Evolutionary conservation across 345 rosid genomes (phyloP).

Genomic region (Acer campestre): DNA sequence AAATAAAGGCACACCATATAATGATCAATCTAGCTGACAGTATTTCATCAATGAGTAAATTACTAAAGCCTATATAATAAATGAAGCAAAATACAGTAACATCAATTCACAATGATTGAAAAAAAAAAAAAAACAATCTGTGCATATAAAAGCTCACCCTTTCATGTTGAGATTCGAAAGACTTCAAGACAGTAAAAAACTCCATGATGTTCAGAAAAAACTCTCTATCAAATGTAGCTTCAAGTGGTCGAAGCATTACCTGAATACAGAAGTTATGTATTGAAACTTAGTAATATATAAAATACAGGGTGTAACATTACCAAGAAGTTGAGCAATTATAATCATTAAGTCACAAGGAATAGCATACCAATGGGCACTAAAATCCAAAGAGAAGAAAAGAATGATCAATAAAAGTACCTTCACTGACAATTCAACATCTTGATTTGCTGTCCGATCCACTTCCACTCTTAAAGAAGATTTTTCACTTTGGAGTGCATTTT

Average conservation of each 20-base stretch:
- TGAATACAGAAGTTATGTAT: conserved; percentile 31
- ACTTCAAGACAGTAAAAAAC: conserved; percentile 50
- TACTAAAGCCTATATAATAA: neutral
- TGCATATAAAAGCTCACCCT: conserved; percentile 58
- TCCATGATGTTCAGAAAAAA: conserved; percentile 45
- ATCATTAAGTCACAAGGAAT: neutral
- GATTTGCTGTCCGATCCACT: conserved; percentile 54
- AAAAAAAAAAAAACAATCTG: neutral
- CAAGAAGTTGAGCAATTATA: conserved; percentile 7
- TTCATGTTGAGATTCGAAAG: conserved; percentile 65
- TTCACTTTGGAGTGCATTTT: conserved; percentile 41
- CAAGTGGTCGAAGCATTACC: conserved; percentile 69
- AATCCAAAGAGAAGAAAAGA: conserved; percentile 15
- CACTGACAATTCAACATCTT: conserved; percentile 57
- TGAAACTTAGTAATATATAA: neutral
- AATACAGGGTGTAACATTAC: neutral
- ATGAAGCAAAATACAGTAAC: neutral
- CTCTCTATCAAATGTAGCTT: conserved; percentile 53
- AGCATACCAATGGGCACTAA: neutral
- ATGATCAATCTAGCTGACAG: conserved; percentile 12
- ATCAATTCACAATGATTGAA: conserved; percentile 2
- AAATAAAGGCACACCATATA: neutral
- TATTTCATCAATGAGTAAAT: conserved; percentile 9
- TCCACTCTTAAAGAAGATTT: conserved; percentile 49
- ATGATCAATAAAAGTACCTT: conserved; percentile 50